Evolutionary conservation across 495 filamentous ascomycete species (phyloP), one percentile per base, ranked within the genome.

Genomic region (Neurospora sp.): DNA sequence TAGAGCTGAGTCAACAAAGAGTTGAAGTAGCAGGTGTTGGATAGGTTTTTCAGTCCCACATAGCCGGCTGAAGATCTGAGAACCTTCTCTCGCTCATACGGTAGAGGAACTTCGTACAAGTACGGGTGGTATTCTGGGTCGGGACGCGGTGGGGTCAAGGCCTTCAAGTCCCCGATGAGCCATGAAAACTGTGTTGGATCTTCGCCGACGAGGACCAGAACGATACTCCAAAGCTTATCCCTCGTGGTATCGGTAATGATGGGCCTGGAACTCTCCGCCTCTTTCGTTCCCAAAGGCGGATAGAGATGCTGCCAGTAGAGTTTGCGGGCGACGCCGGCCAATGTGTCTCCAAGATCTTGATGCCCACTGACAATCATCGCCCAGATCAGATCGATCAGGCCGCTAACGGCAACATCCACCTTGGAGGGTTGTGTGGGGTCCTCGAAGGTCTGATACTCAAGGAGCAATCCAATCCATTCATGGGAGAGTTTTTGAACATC

Each of bases 11-110:
- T 96, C 73, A 98, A 88, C 5, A 99, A 85, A 0, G 96, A 98
- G 81, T 98, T 98, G 80, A 98, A 85, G 78, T 99, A 99, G 83
- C 96, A 99, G 8, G 96, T 98, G 78, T 97, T 97, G 6, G 94
- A 95, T 3, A 98, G 86, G 77, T 99, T 99, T 72, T 84, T 86
- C 3, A 99, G 81, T 4, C 96, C 96, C 20, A 92, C 89, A 77
- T 96, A 95, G 37, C 93, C 93, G 53, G 90, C 91, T 16, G 87
- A 80, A 2, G 93, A 90, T 73, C 93, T 88, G 40, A 96, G 88
- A 72, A 89, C 88, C 76, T 90, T 90, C 20, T 81, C 78, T 68
- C 92, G 83, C 73, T 96, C 89, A 73, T 91, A 89, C 72, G 81
- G 80, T 78, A 86, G 88, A 6, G 80, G 84, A 12, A 88, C 80